phyloP scores from a whole-genome alignment of 768 basidiomycete genomes.

The Butyriboletus loyo region DNA sequence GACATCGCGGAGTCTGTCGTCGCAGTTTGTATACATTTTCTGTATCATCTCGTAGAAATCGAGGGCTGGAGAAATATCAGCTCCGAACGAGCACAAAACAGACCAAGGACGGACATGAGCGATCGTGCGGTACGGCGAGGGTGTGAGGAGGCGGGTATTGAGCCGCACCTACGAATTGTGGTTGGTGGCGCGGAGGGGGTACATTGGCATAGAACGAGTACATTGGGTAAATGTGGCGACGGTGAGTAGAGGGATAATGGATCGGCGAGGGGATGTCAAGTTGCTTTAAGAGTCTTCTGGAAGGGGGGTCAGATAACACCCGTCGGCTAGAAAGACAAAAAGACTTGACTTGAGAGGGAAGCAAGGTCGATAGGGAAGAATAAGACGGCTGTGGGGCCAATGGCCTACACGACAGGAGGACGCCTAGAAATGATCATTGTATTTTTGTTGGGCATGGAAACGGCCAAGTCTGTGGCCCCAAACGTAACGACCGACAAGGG shows the following conservation, averaged over 20 bases:
- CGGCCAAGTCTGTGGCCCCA: neutral
- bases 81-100: neutral
- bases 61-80: slow-evolving; percentile 6
- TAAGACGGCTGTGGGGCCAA: neutral
- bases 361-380: slow-evolving; percentile 9
- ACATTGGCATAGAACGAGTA: neutral
- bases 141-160: slow-evolving; percentile 1
- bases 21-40: neutral
- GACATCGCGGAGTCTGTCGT: neutral
- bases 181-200: neutral
- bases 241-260: neutral
- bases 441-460: neutral
- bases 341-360: neutral
- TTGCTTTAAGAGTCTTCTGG: slow-evolving; percentile 1
- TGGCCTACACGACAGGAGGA: neutral
- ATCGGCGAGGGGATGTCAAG: neutral
- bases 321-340: slow-evolving; percentile 4
- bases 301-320: neutral
- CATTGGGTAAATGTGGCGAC: slow-evolving; percentile 4
- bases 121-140: neutral
- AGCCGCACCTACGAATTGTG: neutral
- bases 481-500: neutral
- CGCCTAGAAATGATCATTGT: slow-evolving; percentile 1
- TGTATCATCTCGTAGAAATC: slow-evolving; percentile 4
- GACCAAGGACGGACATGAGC: slow-evolving; percentile 10